Percentiles rank a stretch among this genome's conserved stretches.
Conservation (phyloP, 2,329 filamentous ascomycete genomes). For the Clathrospora elynae region DNA sequence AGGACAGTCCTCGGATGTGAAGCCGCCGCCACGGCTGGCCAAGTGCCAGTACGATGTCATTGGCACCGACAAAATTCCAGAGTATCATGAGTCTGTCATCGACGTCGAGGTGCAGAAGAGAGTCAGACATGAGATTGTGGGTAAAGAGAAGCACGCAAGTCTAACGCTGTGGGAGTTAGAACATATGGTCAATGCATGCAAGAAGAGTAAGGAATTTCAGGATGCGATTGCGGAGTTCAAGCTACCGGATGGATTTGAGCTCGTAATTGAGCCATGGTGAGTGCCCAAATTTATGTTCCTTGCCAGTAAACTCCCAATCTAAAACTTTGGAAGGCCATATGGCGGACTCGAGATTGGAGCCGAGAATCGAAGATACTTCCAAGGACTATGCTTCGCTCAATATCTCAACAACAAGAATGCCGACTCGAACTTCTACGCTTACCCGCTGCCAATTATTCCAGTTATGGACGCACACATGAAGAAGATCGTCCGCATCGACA, state of each 20-base stretch:
- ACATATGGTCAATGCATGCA: slow-evolving; percentile 52
- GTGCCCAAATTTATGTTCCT: slow-evolving; percentile 2
- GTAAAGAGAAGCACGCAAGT: slow-evolving; percentile 55
- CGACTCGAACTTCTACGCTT: slow-evolving; percentile 51
- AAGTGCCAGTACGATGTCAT: slow-evolving; percentile 63
- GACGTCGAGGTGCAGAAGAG: slow-evolving; percentile 53
- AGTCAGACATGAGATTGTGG: slow-evolving; percentile 54
- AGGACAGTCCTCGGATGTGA: slow-evolving; percentile 47
- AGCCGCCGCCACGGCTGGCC: slow-evolving; percentile 57
- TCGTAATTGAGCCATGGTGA: slow-evolving; percentile 59
- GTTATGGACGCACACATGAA: slow-evolving; percentile 45
- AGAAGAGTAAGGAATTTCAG: slow-evolving; percentile 59
- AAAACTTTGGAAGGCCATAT: slow-evolving; percentile 52
- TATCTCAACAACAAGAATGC: slow-evolving; percentile 53
- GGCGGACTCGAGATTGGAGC: slow-evolving; percentile 58
- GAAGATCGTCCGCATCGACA: slow-evolving; percentile 45
- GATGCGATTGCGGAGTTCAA: slow-evolving; percentile 58
- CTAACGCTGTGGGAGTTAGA: slow-evolving; percentile 53
- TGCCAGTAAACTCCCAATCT: slow-evolving; percentile 3
- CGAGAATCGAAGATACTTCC: slow-evolving; percentile 58
- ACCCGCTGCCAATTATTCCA: slow-evolving; percentile 46
- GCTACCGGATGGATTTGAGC: slow-evolving; percentile 60
- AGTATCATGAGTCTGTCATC: slow-evolving; percentile 61
- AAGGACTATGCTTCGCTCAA: slow-evolving; percentile 60
- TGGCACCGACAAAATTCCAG: slow-evolving; percentile 56